Evolutionary conservation across 2,329 filamentous ascomycete genomes (phyloP), one percentile per base, ranked within the genome.

Genomic region (Herpotrichia juniperi): DNA sequence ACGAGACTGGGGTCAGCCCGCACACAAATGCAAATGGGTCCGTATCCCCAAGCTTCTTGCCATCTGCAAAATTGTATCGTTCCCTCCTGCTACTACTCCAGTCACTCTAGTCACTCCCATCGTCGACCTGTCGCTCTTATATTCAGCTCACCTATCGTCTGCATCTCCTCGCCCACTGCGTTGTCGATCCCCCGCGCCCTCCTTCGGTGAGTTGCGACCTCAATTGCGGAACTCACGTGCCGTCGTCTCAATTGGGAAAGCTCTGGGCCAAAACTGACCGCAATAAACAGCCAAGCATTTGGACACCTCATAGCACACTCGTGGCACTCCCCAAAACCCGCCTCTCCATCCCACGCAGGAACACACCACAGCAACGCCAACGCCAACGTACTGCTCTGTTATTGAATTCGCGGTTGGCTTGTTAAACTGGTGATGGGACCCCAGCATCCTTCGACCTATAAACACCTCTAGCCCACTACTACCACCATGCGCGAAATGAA

Each of bases 401-500:
- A 51, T 50, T 58, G 58, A 51, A 51, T 52, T 48, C 52, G 58
- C 54, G 48, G 51, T 49, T 45, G 46, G 22, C 51, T 53, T 63
- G 57, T 68, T 68, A 68, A 66, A 52, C 61, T 65, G 67, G 71
- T 68, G 61, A 74, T 74, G 72, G 67, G 66, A 68, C 65, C 69
- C 62, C 61, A 61, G 66, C 62, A 61, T 49, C 59, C 52, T 32
- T 62, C 34, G 52, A 53, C 62, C 46, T 63, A 67, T 63, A 58
- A 56, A 58, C 66, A 63, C 64, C 59, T 66, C 62, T 63, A 56
- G 55, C 57, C 32, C 31, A 57, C 49, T 25, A 54, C 53, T 50
- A 58, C 46, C 60, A 63, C 39, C 53, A 73, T 74, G 68, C 72
- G 68, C 66, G 68, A 74, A 53, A 69, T 75, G 64, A 73, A 72